These are phyloP conservation scores for Solanum ossicruentum DNA, from an alignment of 257 asterid genomes.

Conservation along the genomic window DNA sequence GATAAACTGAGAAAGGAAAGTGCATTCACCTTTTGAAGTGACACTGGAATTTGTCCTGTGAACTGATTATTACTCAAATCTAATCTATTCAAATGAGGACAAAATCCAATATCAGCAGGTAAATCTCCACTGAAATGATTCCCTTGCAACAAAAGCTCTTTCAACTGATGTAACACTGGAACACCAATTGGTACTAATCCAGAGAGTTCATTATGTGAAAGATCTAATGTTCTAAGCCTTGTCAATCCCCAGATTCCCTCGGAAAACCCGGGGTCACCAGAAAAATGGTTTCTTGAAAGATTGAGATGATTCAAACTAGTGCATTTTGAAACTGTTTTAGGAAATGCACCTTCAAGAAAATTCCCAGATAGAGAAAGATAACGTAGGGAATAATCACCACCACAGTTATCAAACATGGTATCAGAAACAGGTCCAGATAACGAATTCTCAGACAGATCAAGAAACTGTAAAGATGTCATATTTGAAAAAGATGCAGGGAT, in stretches of 20 bases:
- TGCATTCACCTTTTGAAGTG: conserved; percentile 33
- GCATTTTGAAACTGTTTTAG: conserved; percentile 33
- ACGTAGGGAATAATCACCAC: conserved; percentile 22
- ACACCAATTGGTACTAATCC: conserved; percentile 46
- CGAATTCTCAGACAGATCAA: conserved; percentile 55
- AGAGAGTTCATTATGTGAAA: conserved; percentile 50
- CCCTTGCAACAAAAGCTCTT: conserved; percentile 32
- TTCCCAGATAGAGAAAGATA: conserved; percentile 46
- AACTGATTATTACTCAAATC: conserved; percentile 48
- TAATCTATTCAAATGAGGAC: conserved; percentile 48
- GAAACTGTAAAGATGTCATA: conserved; percentile 43
- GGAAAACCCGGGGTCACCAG: conserved; percentile 45
- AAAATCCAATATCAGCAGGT: conserved; percentile 60
- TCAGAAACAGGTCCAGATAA: conserved; percentile 55
- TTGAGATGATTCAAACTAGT: conserved; percentile 43
- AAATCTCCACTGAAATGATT: conserved; percentile 59
- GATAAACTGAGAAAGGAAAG: conserved; percentile 31
- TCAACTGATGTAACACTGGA: conserved; percentile 47
- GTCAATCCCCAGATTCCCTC: conserved; percentile 30
- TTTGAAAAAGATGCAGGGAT: conserved; percentile 33
- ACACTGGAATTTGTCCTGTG: conserved; percentile 37
- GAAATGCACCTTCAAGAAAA: conserved; percentile 53
- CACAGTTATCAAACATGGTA: conserved; percentile 20
- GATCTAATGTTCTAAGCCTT: conserved; percentile 67
- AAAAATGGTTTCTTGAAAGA: conserved; percentile 54